These are phyloP conservation scores for Stagonosporopsis cucurbitacearum DNA, from an alignment of 2,329 filamentous ascomycete species.

Conservation along the genomic window DNA sequence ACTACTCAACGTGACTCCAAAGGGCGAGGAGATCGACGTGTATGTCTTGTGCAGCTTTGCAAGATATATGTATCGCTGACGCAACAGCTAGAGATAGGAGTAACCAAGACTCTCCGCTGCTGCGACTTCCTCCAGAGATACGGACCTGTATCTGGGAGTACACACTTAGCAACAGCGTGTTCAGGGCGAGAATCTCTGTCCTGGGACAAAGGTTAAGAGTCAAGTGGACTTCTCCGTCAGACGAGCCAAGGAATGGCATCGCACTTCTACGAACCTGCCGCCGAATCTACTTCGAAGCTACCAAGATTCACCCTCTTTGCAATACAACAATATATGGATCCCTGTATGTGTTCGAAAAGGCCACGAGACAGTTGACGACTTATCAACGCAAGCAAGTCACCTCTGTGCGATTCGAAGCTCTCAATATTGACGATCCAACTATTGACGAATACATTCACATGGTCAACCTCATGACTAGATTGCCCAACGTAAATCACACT, in stretches of 20 bases:
- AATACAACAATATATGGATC: too few relatives aligned
- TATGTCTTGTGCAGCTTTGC: neutral
- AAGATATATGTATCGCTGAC: neutral
- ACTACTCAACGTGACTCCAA: neutral
- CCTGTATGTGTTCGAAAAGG: too few relatives aligned
- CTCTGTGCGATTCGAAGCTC: too few relatives aligned
- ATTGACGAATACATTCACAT: too few relatives aligned
- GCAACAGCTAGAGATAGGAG: slow-evolving; percentile 10
- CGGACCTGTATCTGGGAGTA: slow-evolving; percentile 23
- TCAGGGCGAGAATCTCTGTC: neutral
- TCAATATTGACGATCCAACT: too few relatives aligned
- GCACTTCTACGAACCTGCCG: slow-evolving; percentile 6
- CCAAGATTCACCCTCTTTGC: neutral
- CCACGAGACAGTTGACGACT: too few relatives aligned
- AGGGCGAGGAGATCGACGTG: neutral
- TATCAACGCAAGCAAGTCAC: too few relatives aligned
- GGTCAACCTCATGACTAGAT: too few relatives aligned
- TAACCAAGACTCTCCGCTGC: slow-evolving; percentile 20
- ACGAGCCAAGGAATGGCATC: neutral
- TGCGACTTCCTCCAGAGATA: slow-evolving; percentile 24
- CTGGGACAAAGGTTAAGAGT: neutral
- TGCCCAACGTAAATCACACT: too few relatives aligned
- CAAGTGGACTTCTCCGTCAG: neutral
- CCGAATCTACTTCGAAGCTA: slow-evolving; percentile 16
- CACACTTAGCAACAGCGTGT: slow-evolving; percentile 17